Evolutionary conservation across 306 rosid genomes (phyloP).

Genomic region (Glycine latifolia): DNA sequence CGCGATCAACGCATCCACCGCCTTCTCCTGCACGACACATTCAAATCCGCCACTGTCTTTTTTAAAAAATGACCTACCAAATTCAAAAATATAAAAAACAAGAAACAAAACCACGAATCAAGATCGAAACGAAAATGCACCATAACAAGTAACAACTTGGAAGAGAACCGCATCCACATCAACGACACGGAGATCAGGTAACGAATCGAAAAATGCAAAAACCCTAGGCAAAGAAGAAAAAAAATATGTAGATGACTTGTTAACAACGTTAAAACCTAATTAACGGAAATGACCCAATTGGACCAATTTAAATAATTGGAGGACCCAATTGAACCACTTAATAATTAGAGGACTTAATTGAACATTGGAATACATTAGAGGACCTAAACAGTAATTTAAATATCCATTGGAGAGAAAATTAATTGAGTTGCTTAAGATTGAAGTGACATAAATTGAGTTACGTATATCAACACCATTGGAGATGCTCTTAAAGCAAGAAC

Average conservation of each 20-base stretch:
- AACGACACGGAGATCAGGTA: slow-evolving; percentile 36
- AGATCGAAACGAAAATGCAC: slow-evolving; percentile 53
- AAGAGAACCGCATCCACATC: slow-evolving; percentile 48
- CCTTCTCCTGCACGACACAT: slow-evolving; percentile 91
- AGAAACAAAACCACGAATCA: slow-evolving; percentile 18
- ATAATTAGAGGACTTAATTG: too few species aligned
- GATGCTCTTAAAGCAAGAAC: too few species aligned
- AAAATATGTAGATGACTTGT: background rate
- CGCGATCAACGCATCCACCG: slow-evolving; percentile 90
- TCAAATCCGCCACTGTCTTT: slow-evolving; percentile 91
- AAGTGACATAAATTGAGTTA: too few species aligned
- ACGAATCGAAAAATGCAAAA: slow-evolving; percentile 10
- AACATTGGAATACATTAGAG: too few species aligned
- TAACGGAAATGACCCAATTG: too few species aligned
- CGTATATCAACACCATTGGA: too few species aligned
- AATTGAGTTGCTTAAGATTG: too few species aligned
- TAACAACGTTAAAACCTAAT: too few species aligned
- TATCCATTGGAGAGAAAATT: too few species aligned
- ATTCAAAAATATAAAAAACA: slow-evolving; percentile 25
- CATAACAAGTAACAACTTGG: slow-evolving; percentile 22
- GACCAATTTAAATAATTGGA: too few species aligned
- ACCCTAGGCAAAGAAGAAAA: slow-evolving; percentile 42
- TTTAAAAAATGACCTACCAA: slow-evolving; percentile 72
- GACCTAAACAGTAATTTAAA: too few species aligned
- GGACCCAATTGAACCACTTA: too few species aligned